A percentile compares a stretch with the other conserved stretches of the same genome.
Evolutionary conservation across 352 stramenopile species (phyloP).

Genomic region (Pythium aristosporum): DNA sequence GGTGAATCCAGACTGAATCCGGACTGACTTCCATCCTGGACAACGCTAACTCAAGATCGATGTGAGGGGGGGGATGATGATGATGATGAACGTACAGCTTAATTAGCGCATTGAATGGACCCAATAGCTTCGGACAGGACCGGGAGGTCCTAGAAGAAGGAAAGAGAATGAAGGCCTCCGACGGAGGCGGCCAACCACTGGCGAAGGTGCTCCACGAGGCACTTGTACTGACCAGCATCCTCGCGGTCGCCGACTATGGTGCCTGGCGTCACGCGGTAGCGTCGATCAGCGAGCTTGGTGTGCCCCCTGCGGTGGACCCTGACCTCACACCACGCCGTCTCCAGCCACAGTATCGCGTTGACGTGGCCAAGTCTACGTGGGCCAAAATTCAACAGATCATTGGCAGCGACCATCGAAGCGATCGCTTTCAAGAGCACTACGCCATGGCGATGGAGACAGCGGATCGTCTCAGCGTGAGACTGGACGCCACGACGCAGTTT

Average conservation of each 20-base stretch:
- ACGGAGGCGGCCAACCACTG: no score
- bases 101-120: no score
- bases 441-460: background rate
- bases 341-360: background rate
- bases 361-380: background rate
- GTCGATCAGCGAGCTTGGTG: background rate
- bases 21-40: no score
- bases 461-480: background rate
- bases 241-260: slow-evolving; percentile 1
- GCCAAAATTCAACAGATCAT: background rate
- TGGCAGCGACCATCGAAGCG: background rate
- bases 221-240: background rate
- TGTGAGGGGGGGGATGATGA: no score
- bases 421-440: background rate
- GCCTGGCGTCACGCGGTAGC: background rate
- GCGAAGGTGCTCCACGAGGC: slow-evolving; percentile 4
- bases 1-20: no score
- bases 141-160: no score
- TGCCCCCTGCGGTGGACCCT: background rate
- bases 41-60: no score
- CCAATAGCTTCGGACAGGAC: no score
- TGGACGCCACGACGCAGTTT: background rate
- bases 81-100: no score
- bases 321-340: background rate
- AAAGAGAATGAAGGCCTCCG: no score